Base-by-base conservation (phyloP, 2,329 filamentous ascomycete genomes). In the Neospermospora avenae region DNA sequence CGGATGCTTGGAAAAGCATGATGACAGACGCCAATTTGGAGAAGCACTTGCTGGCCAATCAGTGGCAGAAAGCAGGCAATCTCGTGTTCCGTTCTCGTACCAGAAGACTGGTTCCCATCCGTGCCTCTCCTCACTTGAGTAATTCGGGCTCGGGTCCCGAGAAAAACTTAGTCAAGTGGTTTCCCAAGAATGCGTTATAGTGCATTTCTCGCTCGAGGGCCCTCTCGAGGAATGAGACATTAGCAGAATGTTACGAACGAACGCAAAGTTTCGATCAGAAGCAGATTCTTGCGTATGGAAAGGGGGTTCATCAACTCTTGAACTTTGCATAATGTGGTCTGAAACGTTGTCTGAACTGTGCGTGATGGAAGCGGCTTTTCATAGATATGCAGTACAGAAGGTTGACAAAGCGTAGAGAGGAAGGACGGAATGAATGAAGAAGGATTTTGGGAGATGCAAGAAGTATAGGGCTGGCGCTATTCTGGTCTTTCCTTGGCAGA, bases 1-100 rank as follows among this genome's bases (percentile, higher is more conserved):
- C 20, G 28, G 28, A 49, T 49, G 28, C 28, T 51, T 35, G 16
- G 22, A 16, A 28, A 24, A 37, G 46, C 20, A 51, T 35, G 46
- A 51, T 51, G 46, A 51, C 46, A 51, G 46, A 35, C n/a, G 46
- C 46, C 46, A 51, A 51, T 51, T 20, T 20, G 20, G 46, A 22
- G 28, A 51, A 35, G 46, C 46, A 51, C 25, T 35, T 31, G n/a
- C 46, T 31, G 46, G 20, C 46, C n/a, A 34, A 25, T 49, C 25
- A 16, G 3, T 18, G 25, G 45, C 45, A 49, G 45, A 49, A 34
- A 49, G 45, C 45, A 49, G 28, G 44, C 44, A 48, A 28, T 24
- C 5, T 18, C 34, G 31, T 14, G 24, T n/a, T 31, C 8, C 20
- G 18, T 20, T 35, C 28, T 51, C 28, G 46, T 20, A 51, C 28